Evolutionary conservation across 805 yeast genomes (phyloP).

Genomic region (Candida pseudofarinosa): DNA sequence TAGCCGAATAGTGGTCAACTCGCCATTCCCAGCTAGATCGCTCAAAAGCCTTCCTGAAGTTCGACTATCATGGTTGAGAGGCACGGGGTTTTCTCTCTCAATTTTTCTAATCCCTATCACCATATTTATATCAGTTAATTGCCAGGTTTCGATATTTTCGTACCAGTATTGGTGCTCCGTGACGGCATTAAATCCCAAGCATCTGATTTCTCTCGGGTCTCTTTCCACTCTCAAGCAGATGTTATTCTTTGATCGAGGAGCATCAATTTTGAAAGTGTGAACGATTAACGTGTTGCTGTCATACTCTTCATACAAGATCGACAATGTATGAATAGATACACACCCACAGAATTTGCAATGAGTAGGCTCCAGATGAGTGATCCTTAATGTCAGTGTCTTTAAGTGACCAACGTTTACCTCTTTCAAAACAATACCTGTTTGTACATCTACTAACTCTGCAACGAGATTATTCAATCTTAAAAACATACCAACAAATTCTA

Average conservation of each 20-base stretch:
- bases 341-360: slow-evolving; percentile 92
- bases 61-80: background rate
- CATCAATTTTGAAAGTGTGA: slow-evolving; percentile 68
- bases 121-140: slow-evolving; percentile 70
- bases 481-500: slow-evolving; percentile 73
- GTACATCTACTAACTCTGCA: slow-evolving; percentile 73
- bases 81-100: slow-evolving; percentile 21
- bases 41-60: background rate
- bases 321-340: slow-evolving; percentile 69
- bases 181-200: slow-evolving; percentile 77
- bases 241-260: slow-evolving; percentile 66
- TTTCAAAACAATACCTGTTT: slow-evolving; percentile 68
- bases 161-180: slow-evolving; percentile 68
- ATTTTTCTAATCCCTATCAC: slow-evolving; percentile 52
- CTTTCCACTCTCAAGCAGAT: slow-evolving; percentile 88
- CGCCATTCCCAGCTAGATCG: slow-evolving; percentile 7
- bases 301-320: slow-evolving; percentile 64
- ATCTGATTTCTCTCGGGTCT: slow-evolving; percentile 87
- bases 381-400: slow-evolving; percentile 56
- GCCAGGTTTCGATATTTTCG: slow-evolving; percentile 71
- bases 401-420: slow-evolving; percentile 59
- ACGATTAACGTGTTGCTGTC: slow-evolving; percentile 56
- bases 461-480: slow-evolving; percentile 51
- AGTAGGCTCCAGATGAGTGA: slow-evolving; percentile 78
- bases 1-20: slow-evolving; percentile 17